phyloP scores from a whole-genome alignment of 169 alveolate species.

The Plasmodium blacklocki region DNA sequence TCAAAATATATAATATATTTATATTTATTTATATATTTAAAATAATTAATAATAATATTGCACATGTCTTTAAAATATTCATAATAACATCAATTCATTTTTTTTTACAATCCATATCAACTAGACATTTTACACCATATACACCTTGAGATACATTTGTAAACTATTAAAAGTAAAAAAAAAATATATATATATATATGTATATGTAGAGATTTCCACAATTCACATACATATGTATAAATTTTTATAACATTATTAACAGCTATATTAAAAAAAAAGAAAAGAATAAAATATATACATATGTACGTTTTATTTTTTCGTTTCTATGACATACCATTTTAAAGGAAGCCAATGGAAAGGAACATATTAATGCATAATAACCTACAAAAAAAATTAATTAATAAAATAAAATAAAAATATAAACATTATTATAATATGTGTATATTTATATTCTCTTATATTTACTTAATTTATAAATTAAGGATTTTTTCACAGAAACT shows the following conservation, averaged over 20 bases:
- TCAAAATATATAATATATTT: slow-evolving; percentile 4
- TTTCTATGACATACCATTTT: slow-evolving; percentile 36
- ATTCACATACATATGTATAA: too few relatives aligned
- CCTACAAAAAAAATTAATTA: slow-evolving; percentile 21
- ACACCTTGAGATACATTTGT: slow-evolving; percentile 76
- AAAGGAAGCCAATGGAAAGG: slow-evolving; percentile 68
- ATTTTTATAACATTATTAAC: too few relatives aligned
- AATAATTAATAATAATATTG: too few relatives aligned
- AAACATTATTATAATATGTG: background rate
- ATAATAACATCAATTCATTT: background rate
- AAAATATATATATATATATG: slow-evolving; percentile 4
- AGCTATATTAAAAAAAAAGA: too few relatives aligned
- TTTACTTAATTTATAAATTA: slow-evolving; percentile 50
- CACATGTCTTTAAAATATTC: too few relatives aligned
- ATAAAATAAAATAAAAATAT: slow-evolving; percentile 11
- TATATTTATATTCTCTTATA: background rate
- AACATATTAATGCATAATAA: slow-evolving; percentile 8
- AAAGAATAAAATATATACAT: background rate
- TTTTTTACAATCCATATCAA: slow-evolving; percentile 46
- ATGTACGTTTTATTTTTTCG: background rate
- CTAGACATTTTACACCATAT: slow-evolving; percentile 59
- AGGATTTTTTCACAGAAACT: slow-evolving; percentile 7
- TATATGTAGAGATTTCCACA: background rate
- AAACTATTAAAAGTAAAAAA: slow-evolving; percentile 41
- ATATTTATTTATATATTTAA: background rate